A percentile compares a stretch with the other conserved stretches of the same genome.
Evolutionary conservation across 2,329 filamentous ascomycete genomes (phyloP).

Genomic region (Alternaria gansuensis): DNA sequence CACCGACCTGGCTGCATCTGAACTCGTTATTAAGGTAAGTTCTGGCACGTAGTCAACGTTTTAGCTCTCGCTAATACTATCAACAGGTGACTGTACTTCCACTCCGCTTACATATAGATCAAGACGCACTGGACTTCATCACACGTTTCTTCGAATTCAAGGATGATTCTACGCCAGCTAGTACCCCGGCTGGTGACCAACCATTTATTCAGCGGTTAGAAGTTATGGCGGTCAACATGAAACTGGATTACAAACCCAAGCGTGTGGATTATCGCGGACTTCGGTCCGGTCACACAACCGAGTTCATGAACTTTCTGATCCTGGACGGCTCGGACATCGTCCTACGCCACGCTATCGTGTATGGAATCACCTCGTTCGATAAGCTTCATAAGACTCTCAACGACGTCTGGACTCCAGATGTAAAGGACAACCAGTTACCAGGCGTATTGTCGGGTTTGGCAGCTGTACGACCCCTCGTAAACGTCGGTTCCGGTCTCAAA

Average conservation of each 20-base stretch:
- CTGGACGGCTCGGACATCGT: constrained; percentile 88
- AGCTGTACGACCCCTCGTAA: constrained; percentile 87
- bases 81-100: constrained; percentile 74
- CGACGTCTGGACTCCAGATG: constrained; percentile 95
- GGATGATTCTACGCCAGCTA: constrained; percentile 69
- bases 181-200: constrained; percentile 68
- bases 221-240: constrained; percentile 81
- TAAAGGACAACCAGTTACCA: constrained; percentile 87
- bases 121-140: constrained; percentile 96
- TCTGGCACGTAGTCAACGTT: constrained; percentile 11
- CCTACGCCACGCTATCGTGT: constrained; percentile 88
- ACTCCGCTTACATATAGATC: constrained; percentile 90
- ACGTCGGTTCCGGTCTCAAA: constrained; percentile 85
- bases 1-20: constrained; percentile 82
- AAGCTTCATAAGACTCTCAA: constrained; percentile 89
- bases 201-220: constrained; percentile 92
- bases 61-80: constrained; percentile 13
- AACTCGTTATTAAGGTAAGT: constrained; percentile 81
- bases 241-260: constrained; percentile 97
- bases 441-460: constrained; percentile 88
- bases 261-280: constrained; percentile 95
- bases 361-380: constrained; percentile 90
- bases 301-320: constrained; percentile 98
- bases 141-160: constrained; percentile 98
- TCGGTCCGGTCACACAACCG: constrained; percentile 90